Percentiles rank a stretch among this genome's conserved stretches.
Conservation (phyloP, 2,329 filamentous ascomycete genomes). For the Penicillium corylophilum region DNA sequence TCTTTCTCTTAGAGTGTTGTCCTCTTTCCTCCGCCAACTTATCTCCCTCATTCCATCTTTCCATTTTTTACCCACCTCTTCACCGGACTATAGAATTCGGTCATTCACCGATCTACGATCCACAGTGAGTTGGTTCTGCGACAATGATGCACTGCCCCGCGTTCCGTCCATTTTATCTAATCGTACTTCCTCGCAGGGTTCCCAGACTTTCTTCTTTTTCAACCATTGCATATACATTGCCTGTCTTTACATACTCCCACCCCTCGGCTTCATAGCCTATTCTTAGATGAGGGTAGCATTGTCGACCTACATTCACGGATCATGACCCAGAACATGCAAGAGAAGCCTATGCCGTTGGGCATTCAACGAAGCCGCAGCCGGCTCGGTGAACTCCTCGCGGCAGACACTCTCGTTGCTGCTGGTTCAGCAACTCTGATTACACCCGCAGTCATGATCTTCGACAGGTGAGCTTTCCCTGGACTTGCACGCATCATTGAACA, state of each 20-base stretch:
- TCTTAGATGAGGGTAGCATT: slow-evolving; percentile 6
- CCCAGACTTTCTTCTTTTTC: neutral
- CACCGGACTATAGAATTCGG: slow-evolving; percentile 5
- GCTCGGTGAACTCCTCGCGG: slow-evolving; percentile 49
- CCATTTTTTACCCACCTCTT: neutral
- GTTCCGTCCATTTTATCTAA: slow-evolving; percentile 19
- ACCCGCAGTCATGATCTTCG: slow-evolving; percentile 78
- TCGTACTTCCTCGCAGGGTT: neutral
- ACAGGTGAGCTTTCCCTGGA: slow-evolving; percentile 58
- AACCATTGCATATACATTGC: neutral
- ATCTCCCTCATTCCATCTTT: neutral
- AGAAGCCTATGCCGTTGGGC: slow-evolving; percentile 25
- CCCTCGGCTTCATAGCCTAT: slow-evolving; percentile 1
- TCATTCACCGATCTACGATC: slow-evolving; percentile 6
- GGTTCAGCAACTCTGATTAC: slow-evolving; percentile 72
- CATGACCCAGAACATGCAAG: slow-evolving; percentile 29
- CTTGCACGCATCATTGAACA: neutral
- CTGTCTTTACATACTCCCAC: slow-evolving; percentile 1
- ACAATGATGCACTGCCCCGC: slow-evolving; percentile 20
- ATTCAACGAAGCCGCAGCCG: slow-evolving; percentile 37
- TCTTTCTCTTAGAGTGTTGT: slow-evolving; percentile 4
- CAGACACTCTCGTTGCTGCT: slow-evolving; percentile 66
- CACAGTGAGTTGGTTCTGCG: slow-evolving; percentile 20
- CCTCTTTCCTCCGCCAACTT: neutral
- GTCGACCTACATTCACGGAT: slow-evolving; percentile 5